These are phyloP conservation scores for Quercus berberidifolia DNA, from an alignment of 306 rosid genomes.

Conservation along the genomic window DNA sequence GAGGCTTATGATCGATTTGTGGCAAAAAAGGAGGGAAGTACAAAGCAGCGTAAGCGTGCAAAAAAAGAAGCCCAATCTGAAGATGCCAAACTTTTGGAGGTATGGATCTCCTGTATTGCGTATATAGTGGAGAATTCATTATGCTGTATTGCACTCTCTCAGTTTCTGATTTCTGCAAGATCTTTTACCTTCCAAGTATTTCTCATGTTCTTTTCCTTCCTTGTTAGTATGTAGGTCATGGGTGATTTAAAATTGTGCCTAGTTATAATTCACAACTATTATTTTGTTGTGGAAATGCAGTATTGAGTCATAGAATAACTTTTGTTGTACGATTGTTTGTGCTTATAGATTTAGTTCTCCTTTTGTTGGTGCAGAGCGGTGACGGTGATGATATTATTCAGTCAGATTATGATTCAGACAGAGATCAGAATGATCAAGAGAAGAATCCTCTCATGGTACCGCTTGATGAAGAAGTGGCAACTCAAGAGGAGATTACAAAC, in stretches of 20 bases:
- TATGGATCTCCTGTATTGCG: slow-evolving; percentile 19
- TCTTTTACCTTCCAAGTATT: neutral
- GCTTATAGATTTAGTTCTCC: neutral
- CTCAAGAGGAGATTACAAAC: slow-evolving; percentile 69
- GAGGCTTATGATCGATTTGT: slow-evolving; percentile 74
- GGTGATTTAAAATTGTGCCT: neutral
- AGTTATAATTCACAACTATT: too few relatives aligned
- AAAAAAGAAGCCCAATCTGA: slow-evolving; percentile 50
- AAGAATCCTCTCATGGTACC: slow-evolving; percentile 83
- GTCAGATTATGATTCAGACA: slow-evolving; percentile 73
- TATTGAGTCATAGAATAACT: neutral
- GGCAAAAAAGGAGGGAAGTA: slow-evolving; percentile 68
- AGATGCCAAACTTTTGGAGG: slow-evolving; percentile 65
- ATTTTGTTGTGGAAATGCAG: neutral
- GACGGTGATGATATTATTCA: slow-evolving; percentile 44
- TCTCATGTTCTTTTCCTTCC: too few relatives aligned
- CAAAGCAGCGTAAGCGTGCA: slow-evolving; percentile 80
- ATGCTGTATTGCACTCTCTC: neutral
- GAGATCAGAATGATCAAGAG: slow-evolving; percentile 53
- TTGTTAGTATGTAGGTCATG: too few relatives aligned
- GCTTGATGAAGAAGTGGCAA: slow-evolving; percentile 64
- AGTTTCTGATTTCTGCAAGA: neutral
- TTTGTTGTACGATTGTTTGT: neutral
- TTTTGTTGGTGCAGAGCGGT: slow-evolving; percentile 53
- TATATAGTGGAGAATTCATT: neutral